Base-by-base conservation (phyloP, 371 early-diverging fungal species). In the Rhizopus sp. region DNA sequence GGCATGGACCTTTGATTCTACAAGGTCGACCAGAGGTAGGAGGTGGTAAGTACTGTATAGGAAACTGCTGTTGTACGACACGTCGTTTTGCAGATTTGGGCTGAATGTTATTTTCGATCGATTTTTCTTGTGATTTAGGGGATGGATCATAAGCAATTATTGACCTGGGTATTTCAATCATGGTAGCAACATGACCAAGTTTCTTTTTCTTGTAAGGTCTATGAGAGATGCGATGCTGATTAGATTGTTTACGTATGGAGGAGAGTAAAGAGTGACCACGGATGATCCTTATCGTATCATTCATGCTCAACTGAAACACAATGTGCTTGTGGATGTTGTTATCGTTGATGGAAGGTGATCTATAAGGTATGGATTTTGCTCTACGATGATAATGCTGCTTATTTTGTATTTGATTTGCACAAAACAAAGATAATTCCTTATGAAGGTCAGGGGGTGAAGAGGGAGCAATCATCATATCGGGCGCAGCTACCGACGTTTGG, bases 1-100 rank as follows among this genome's bases (percentile, higher is more conserved):
- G 71, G 46, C 79, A 78, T 13, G 79, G 79, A 2, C 79, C 79
- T 37, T 75, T 77, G 44, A 68, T 58, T 42, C 72, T 65, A 48
- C 70, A 57, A 40, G 70, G 72, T 17, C 72, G 57, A 31, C 72
- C 71, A 16, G 65, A 55, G 10, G 57, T 58, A 7, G 32, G 48
- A 40, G 38, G 39, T 13, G 39, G 44, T 35, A 12, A 15, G 23
- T 66, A 33, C 32, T 10, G 51, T 17, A 35, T 59, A 23, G 49
- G 29, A 29, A 33, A 44, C 23, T 23, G 16, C 35, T 29, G 46
- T 31, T 40, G 52, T n/a, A 37, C 2, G 2, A 37, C 38, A 29
- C 5, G 9, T 46, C 29, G 5, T 31, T 7, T 47, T 5, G 12
- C 7, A 31, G 29, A 44, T 44, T 3, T 4, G 15, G 13, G 6